Conservation (phyloP, 73 alveolate genomes). For the Loxodes magnus region DNA sequence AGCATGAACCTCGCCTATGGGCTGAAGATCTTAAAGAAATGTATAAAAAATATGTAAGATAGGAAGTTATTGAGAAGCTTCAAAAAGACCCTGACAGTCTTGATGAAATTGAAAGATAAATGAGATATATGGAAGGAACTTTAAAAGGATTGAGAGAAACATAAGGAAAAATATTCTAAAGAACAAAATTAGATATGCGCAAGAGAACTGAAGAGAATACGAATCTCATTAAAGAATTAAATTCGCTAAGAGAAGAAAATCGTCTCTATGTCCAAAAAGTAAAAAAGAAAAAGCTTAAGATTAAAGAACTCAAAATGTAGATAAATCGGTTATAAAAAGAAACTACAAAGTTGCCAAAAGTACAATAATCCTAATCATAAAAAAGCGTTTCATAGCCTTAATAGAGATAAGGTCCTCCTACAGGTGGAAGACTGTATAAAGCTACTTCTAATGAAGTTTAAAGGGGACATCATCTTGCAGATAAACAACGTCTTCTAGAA, state of each 20-base stretch:
- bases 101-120: constrained; percentile 70
- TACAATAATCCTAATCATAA: neutral
- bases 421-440: neutral
- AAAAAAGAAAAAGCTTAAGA: constrained; percentile 1
- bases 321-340: neutral
- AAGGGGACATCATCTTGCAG: neutral
- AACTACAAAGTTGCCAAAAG: neutral
- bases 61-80: constrained; percentile 54
- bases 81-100: constrained; percentile 73
- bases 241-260: constrained; percentile 21
- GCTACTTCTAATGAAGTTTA: neutral
- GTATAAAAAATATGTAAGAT: constrained; percentile 58
- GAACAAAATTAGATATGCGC: constrained; percentile 61
- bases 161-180: constrained; percentile 48
- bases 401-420: neutral
- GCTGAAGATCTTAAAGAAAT: constrained; percentile 60
- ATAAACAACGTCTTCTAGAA: constrained; percentile 8
- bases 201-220: constrained; percentile 73
- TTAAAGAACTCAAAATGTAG: neutral
- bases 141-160: constrained; percentile 52
- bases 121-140: constrained; percentile 64
- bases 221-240: constrained; percentile 54
- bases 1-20: constrained; percentile 65
- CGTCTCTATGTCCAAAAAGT: no score
- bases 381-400: neutral